Evolutionary conservation across 106 monocot species (phyloP), one percentile per base, ranked within the genome.

Genomic region (Dioscorea dumetorum): DNA sequence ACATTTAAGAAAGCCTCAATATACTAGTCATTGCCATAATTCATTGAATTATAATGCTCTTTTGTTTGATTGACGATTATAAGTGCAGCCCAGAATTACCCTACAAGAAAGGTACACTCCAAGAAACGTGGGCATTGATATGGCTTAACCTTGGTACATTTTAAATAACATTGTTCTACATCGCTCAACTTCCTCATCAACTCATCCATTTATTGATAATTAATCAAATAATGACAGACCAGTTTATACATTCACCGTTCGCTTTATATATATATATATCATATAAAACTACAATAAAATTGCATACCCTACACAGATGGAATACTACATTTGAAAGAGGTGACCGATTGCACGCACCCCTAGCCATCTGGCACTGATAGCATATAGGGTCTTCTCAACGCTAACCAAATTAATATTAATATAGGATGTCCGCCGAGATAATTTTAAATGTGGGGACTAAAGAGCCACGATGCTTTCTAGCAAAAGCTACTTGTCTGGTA

Each of bases 321-420:
- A 11, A 33, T 68, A 68, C 57, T 68, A 68, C 57, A 68, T 17
- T 12, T 9, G 48, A 48, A 49, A 57, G 12, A 5, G 68, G 68
- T 52, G 57, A 68, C 18, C 33, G n/a, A 57, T 54, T 15, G 28
- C 32, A 32, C 12, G 28, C 32, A 32, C 12, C 68, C n/a, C 0
- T 0, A 57, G 57, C 28, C 53, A 68, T 68, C 33, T 5, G 15
- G 4, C 65, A 18, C 16, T 32, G 16, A 57, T 68, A 57, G 33
- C 2, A 57, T 12, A 57, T 33, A 5, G 24, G 15, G n/a, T 18
- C 17, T 68, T 68, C 67, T 14, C 22, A 31, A 68, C 15, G 13
- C 1, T 28, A 3, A 28, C 2, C 41, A 41, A 41, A 41, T 41
- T 9, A 50, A 33, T 66, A 66, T 51, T 4, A 66, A 67, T 50